Evolutionary conservation across 2,329 filamentous ascomycete species (phyloP).

Genomic region (Fusarium incarnatum): DNA sequence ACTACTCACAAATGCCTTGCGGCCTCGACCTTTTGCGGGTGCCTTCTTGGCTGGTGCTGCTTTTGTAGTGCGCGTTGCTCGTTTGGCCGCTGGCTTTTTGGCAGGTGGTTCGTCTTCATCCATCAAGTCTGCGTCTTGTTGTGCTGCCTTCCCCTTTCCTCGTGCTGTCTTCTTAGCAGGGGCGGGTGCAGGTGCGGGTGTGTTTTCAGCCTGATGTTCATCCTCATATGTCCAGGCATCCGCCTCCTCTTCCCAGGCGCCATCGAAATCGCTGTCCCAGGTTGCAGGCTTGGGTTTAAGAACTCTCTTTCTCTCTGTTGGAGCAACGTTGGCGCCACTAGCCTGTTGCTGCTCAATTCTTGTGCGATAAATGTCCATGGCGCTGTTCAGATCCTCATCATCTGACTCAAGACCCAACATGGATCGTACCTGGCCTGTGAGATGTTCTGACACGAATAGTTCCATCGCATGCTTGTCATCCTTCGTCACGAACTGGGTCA

Average conservation of each 20-base stretch:
- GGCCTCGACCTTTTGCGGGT: constrained; percentile 56
- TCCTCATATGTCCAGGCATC: constrained; percentile 63
- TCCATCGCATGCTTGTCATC: constrained; percentile 95
- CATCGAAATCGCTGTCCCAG: constrained; percentile 93
- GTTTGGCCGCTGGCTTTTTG: constrained; percentile 50
- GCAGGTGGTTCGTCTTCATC: constrained; percentile 61
- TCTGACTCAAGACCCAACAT: constrained; percentile 74
- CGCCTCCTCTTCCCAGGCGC: constrained; percentile 84
- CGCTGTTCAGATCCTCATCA: constrained; percentile 73
- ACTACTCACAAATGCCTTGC: constrained; percentile 49
- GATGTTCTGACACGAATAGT: constrained; percentile 78
- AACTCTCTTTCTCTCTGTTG: constrained; percentile 53
- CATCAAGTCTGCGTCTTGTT: constrained; percentile 47
- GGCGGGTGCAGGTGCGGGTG: not conserved
- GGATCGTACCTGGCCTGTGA: constrained; percentile 76
- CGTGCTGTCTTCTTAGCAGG: constrained; percentile 17
- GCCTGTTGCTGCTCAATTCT: constrained; percentile 78
- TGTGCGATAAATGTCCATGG: constrained; percentile 78
- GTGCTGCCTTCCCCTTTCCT: constrained; percentile 39
- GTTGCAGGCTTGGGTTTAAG: constrained; percentile 80
- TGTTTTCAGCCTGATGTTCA: constrained; percentile 23
- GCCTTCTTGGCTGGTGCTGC: constrained; percentile 61
- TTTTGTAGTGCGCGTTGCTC: constrained; percentile 52
- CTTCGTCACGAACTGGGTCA: constrained; percentile 92
- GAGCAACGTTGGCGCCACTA: constrained; percentile 65